Percentiles rank a stretch among this genome's conserved stretches.
These are phyloP conservation scores for Sisymbrium altissimum DNA, from an alignment of 345 rosid genomes.

Conservation along the genomic window DNA sequence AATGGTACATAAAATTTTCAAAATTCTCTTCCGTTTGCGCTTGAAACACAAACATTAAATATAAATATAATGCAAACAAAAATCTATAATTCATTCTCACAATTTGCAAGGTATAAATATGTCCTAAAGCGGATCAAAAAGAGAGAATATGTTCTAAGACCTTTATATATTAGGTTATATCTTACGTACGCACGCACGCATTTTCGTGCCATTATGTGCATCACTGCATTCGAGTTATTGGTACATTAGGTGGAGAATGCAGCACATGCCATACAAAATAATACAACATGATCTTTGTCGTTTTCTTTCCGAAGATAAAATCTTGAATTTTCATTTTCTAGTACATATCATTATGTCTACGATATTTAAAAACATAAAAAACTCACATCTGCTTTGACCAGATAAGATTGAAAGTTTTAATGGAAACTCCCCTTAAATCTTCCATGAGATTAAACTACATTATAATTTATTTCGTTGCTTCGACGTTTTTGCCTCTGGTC, in stretches of 20 bases:
- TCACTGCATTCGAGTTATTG: neutral
- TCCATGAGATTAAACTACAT: no score
- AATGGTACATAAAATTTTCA: no score
- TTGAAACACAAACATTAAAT: no score
- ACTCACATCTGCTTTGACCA: slow-evolving; percentile 22
- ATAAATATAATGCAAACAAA: no score
- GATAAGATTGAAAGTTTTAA: neutral
- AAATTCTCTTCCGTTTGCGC: no score
- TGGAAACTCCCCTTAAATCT: neutral
- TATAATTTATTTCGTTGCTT: neutral
- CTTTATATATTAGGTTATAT: neutral
- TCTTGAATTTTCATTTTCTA: neutral
- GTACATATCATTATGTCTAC: neutral
- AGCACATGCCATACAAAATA: neutral
- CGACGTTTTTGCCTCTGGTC: slow-evolving; percentile 14
- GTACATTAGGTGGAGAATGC: neutral
- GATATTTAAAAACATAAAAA: neutral
- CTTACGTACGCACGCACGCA: slow-evolving; percentile 10
- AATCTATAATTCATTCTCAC: no score
- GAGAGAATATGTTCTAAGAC: neutral
- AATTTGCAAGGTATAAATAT: no score
- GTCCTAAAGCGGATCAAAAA: no score
- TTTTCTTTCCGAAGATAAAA: neutral
- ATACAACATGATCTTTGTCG: slow-evolving; percentile 18
- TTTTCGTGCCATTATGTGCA: neutral